Percentiles rank a stretch among this genome's conserved stretches.
phyloP scores from a whole-genome alignment of 495 filamentous ascomycete species.

The Chaetomium fimeti region DNA sequence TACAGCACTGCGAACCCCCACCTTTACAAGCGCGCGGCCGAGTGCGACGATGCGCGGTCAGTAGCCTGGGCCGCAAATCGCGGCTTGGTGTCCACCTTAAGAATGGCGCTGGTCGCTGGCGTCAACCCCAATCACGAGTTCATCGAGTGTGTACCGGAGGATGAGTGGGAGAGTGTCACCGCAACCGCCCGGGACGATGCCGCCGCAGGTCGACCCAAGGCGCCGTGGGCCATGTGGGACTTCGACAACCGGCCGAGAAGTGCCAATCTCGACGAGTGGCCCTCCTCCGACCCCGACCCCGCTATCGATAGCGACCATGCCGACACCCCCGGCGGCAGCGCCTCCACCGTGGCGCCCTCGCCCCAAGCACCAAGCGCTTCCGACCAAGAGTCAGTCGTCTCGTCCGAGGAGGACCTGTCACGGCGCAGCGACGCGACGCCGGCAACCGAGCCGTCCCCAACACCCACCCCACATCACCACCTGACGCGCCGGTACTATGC shows the following conservation, averaged over 20 bases:
- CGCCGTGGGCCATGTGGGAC: slow-evolving; percentile 26
- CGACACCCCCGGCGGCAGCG: slow-evolving; percentile 18
- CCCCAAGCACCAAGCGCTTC: slow-evolving; percentile 12
- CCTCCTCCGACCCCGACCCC: slow-evolving; percentile 20
- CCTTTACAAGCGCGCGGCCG: slow-evolving; percentile 32
- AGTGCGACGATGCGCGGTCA: slow-evolving; percentile 22
- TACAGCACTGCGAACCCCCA: slow-evolving; percentile 27
- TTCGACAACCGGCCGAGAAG: slow-evolving; percentile 23
- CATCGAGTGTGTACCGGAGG: slow-evolving; percentile 17
- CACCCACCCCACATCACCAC: slow-evolving; percentile 1
- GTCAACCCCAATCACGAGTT: slow-evolving; percentile 31
- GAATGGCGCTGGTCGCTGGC: slow-evolving; percentile 30
- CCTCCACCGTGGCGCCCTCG: slow-evolving; percentile 24
- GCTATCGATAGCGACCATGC: slow-evolving; percentile 28
- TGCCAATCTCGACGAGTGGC: slow-evolving; percentile 17
- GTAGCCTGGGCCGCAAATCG: slow-evolving; percentile 34
- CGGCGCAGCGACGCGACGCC: slow-evolving; percentile 16
- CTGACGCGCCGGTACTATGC: slow-evolving; percentile 28
- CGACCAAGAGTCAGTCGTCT: slow-evolving; percentile 23
- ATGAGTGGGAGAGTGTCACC: slow-evolving; percentile 26
- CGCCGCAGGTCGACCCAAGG: slow-evolving; percentile 11
- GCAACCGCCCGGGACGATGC: slow-evolving; percentile 14
- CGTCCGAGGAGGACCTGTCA: slow-evolving; percentile 22
- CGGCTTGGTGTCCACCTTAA: slow-evolving; percentile 29
- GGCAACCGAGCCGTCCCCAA: slow-evolving; percentile 15